Percentiles rank a stretch among this genome's conserved stretches.
Conservation (phyloP, 768 basidiomycete genomes). For the Suillus subaureus region DNA sequence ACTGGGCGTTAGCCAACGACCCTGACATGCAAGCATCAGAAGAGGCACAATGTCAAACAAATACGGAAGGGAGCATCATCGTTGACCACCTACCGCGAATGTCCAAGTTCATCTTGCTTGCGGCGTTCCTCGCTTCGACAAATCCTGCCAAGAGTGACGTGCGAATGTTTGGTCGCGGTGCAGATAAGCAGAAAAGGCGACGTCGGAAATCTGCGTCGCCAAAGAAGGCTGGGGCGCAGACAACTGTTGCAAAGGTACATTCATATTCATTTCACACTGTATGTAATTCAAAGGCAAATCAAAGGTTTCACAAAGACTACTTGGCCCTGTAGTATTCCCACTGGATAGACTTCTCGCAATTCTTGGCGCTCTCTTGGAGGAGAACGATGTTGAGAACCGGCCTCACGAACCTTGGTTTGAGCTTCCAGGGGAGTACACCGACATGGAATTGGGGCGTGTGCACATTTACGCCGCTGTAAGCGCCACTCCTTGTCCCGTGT, state of each 20-base stretch:
- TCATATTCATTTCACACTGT: slow-evolving; percentile 3
- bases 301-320: slow-evolving; percentile 73
- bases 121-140: slow-evolving; percentile 80
- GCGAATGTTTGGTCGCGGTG: slow-evolving; percentile 78
- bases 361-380: slow-evolving; percentile 75
- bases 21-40: slow-evolving; percentile 33
- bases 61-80: slow-evolving; percentile 13
- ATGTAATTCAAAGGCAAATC: slow-evolving; percentile 1
- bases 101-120: slow-evolving; percentile 75
- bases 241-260: slow-evolving; percentile 49
- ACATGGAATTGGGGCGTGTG: slow-evolving; percentile 69
- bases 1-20: slow-evolving; percentile 60
- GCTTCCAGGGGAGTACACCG: slow-evolving; percentile 71
- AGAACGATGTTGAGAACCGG: slow-evolving; percentile 56
- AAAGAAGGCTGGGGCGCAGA: slow-evolving; percentile 41
- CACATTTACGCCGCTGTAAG: slow-evolving; percentile 62
- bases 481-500: slow-evolving; percentile 11
- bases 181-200: slow-evolving; percentile 65
- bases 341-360: slow-evolving; percentile 82
- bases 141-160: slow-evolving; percentile 83
- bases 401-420: slow-evolving; percentile 48
- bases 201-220: slow-evolving; percentile 43
- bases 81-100: slow-evolving; percentile 56
- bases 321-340: slow-evolving; percentile 79
- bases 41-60: slow-evolving; percentile 4